Conservation (phyloP, 2,329 filamentous ascomycete genomes). For the Tolypocladium album region DNA sequence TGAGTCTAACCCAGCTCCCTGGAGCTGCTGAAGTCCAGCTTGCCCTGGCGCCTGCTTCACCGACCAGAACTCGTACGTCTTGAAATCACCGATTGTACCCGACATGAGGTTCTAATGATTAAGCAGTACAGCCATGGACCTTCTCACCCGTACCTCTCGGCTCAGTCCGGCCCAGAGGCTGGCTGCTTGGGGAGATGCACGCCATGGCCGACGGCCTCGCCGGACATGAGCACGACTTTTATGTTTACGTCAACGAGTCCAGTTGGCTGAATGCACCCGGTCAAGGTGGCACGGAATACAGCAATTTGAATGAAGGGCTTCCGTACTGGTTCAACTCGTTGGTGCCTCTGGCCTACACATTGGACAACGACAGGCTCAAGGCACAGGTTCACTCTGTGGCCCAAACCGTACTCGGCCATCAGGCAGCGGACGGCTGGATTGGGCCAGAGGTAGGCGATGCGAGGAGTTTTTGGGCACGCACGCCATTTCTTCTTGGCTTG, state of each 20-base stretch:
- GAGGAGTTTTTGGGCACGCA: constrained; percentile 20
- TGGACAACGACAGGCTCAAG: constrained; percentile 31
- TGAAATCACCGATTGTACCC: neutral
- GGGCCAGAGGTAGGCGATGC: constrained; percentile 19
- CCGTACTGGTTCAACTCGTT: constrained; percentile 52
- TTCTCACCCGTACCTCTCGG: constrained; percentile 29
- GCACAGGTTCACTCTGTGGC: constrained; percentile 24
- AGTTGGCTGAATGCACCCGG: constrained; percentile 27
- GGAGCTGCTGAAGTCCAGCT: neutral
- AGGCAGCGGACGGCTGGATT: constrained; percentile 42
- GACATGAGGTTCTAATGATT: neutral
- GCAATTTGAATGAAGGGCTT: constrained; percentile 41
- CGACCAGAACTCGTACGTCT: neutral
- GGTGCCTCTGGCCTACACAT: constrained; percentile 42
- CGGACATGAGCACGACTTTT: constrained; percentile 43
- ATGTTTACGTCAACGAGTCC: constrained; percentile 37
- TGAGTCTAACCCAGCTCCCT: neutral
- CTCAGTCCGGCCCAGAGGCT: constrained; percentile 38
- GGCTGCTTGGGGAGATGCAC: constrained; percentile 38
- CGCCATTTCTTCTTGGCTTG: constrained; percentile 19
- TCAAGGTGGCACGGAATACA: constrained; percentile 39
- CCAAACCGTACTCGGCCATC: constrained; percentile 30
- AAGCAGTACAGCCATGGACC: constrained; percentile 9
- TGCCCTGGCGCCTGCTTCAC: neutral
- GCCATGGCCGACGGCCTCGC: constrained; percentile 39